phyloP scores from a whole-genome alignment of 163 green algal genomes.

The Scenedesmus sp. region DNA sequence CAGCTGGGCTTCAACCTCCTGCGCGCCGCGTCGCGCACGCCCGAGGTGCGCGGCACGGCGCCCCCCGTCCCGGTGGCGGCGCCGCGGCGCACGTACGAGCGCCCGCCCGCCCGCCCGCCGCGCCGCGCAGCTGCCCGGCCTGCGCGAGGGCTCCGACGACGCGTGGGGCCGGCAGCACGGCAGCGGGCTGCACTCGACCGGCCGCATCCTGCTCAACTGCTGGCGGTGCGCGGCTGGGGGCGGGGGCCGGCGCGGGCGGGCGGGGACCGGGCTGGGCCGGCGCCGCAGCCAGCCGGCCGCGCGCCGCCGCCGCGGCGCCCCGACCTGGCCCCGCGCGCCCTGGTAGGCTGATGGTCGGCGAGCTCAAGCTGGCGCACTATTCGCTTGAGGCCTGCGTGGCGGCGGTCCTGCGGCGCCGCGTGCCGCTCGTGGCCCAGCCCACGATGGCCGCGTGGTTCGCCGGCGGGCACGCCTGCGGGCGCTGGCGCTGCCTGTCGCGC shows the following conservation, averaged over 20 bases:
- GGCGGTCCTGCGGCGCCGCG: slow-evolving; percentile 82
- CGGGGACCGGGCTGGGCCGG: too few relatives aligned
- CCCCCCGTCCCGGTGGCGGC: too few relatives aligned
- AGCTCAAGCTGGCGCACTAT: slow-evolving; percentile 96
- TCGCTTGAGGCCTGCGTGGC: slow-evolving; percentile 84
- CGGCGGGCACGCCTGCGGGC: slow-evolving; percentile 42
- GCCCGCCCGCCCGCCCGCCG: not conserved
- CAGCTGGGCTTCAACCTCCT: slow-evolving; percentile 57
- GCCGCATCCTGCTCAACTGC: slow-evolving; percentile 94
- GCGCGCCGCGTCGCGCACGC: slow-evolving; percentile 50
- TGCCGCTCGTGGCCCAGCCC: slow-evolving; percentile 71
- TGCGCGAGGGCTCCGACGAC: slow-evolving; percentile 67
- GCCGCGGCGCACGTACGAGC: too few relatives aligned
- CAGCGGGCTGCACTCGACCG: slow-evolving; percentile 77
- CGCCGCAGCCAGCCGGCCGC: too few relatives aligned
- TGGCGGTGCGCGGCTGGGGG: too few relatives aligned
- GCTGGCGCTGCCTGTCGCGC: slow-evolving; percentile 68
- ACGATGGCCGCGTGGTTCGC: slow-evolving; percentile 70
- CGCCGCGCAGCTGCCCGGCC: slow-evolving; percentile 44
- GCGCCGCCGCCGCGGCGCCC: too few relatives aligned
- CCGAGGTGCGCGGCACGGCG: slow-evolving; percentile 23
- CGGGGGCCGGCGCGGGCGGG: too few relatives aligned
- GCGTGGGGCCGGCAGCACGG: slow-evolving; percentile 78
- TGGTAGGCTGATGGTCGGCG: slow-evolving; percentile 77
- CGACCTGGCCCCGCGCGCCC: too few relatives aligned